Base-by-base conservation (phyloP, 441 rosid genomes). In the Biscutella laevigata region DNA sequence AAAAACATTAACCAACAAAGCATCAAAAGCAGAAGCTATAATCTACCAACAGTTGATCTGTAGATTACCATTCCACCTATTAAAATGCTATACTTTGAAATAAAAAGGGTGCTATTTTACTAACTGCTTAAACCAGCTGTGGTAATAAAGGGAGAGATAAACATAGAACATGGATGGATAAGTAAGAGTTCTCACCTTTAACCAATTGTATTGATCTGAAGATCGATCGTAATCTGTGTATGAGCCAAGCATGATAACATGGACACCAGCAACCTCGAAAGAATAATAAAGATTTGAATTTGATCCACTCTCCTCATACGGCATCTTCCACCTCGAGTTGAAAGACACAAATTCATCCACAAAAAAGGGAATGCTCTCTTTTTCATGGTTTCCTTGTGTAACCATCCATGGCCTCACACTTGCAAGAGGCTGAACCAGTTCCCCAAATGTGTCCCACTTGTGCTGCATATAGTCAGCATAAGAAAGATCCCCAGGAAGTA, bases 331-430 rank as follows among this genome's bases (percentile, higher is more conserved):
- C 66, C 98, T 80, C 13, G 89, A 73, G 74, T 88, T 86, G 30
- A 70, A 92, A 47, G 96, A 77, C 30, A 70, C 53, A 69, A 92
- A 92, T 3, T 77, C 88, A 73, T 82, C 88, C 39, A 63, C 74
- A 4, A 92, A 2, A 12, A 82, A 37, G 0, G 84, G 94, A 62
- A 92, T 82, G 61, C 10, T 67, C 77, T 92, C 98, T 61, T 63
- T 65, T 42, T 92, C 98, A 51, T 92, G 98, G 77, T 92, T 92
- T 46, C 95, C 98, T 70, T 88, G 63, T 0, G 98, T 92, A 30
- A 92, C 98, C 98, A 92, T 92, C 98, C 98, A 92, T 0, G 98
- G 95, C 69, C 82, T 83, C 14, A 89, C 74, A 66, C 96, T 92
- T 14, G 98, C 95, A 40, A 92, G 84, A 27, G 95, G 96, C 80